These are phyloP conservation scores for Ophiocordyceps camponoti-floridani DNA, from an alignment of 2,329 filamentous ascomycete genomes.

Conservation along the genomic window DNA sequence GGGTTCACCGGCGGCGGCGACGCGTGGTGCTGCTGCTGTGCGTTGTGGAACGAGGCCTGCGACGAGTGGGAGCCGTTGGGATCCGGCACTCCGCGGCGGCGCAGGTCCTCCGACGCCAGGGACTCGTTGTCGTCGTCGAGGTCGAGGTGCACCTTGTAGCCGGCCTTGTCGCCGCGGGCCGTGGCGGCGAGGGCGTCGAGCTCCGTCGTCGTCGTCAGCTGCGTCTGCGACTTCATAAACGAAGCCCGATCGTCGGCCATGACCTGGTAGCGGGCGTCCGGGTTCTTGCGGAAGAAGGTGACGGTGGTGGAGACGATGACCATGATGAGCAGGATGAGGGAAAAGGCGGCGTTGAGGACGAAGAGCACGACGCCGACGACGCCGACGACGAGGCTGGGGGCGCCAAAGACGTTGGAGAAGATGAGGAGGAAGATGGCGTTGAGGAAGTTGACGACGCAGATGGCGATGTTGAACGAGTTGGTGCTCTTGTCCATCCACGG, in stretches of 20 bases:
- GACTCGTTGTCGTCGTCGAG: conserved; percentile 24
- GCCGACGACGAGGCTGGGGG: conserved; percentile 68
- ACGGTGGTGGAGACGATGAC: conserved; percentile 44
- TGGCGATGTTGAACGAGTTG: conserved; percentile 90
- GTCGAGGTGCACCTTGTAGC: conserved; percentile 18
- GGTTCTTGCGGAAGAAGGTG: conserved; percentile 79
- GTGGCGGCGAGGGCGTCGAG: conserved; percentile 79
- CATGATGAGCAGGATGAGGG: conserved; percentile 66
- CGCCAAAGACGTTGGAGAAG: conserved; percentile 73
- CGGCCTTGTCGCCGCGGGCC: conserved; percentile 63
- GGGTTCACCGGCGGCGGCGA: conserved; percentile 17
- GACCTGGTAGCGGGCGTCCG: conserved; percentile 84
- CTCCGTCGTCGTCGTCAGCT: conserved; percentile 61
- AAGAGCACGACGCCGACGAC: conserved; percentile 83
- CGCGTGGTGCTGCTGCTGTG: neutral
- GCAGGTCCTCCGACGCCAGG: conserved; percentile 19
- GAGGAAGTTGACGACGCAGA: conserved; percentile 76
- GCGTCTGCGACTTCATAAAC: conserved; percentile 91
- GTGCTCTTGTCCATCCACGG: conserved; percentile 99
- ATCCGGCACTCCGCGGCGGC: conserved; percentile 13
- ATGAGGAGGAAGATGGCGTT: conserved; percentile 79
- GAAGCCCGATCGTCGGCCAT: conserved; percentile 94
- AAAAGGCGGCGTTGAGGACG: conserved; percentile 69
- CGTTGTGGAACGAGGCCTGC: conserved; percentile 12
- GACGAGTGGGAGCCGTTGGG: conserved; percentile 2